Percentiles rank a stretch among this genome's conserved stretches.
Evolutionary conservation across 169 alveolate species (phyloP).

Genomic region (Eimeria nieschulzi): DNA sequence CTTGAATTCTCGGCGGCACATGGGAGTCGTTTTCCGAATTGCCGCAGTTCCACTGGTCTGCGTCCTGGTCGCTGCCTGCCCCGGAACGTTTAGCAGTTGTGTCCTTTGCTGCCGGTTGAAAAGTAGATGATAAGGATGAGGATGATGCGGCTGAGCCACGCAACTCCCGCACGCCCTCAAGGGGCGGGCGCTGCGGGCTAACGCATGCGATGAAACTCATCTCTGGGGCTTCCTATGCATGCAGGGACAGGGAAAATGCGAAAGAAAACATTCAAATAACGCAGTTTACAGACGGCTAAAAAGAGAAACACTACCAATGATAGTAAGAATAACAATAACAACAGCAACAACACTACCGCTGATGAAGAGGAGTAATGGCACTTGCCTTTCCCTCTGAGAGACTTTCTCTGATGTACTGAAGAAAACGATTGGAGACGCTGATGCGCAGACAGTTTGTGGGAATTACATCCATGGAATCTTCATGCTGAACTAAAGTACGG

Average conservation of each 20-base stretch:
- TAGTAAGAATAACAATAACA: no score
- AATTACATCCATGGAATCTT: slow-evolving; percentile 15
- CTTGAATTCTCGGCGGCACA: slow-evolving; percentile 3
- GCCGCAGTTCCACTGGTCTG: no score
- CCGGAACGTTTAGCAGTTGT: no score
- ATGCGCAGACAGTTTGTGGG: slow-evolving; percentile 36
- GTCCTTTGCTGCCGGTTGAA: no score
- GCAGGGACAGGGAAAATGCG: not conserved
- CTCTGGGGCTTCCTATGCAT: slow-evolving; percentile 41
- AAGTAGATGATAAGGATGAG: no score
- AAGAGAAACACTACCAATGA: no score
- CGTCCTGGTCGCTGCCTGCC: no score
- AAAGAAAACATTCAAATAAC: no score
- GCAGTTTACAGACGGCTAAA: no score
- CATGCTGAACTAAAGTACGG: slow-evolving; percentile 25
- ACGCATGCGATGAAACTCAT: slow-evolving; percentile 55
- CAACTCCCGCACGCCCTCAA: not conserved
- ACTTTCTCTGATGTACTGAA: slow-evolving; percentile 51
- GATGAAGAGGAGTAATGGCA: not conserved
- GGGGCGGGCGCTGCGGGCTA: slow-evolving; percentile 12
- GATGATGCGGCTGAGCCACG: no score
- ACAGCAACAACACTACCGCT: no score
- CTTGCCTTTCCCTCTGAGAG: slow-evolving; percentile 58
- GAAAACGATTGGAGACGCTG: slow-evolving; percentile 36
- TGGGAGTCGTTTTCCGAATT: no score